These are phyloP conservation scores for Kurtzmaniella natalensis DNA, from an alignment of 1,139 yeast species.

Conservation along the genomic window DNA sequence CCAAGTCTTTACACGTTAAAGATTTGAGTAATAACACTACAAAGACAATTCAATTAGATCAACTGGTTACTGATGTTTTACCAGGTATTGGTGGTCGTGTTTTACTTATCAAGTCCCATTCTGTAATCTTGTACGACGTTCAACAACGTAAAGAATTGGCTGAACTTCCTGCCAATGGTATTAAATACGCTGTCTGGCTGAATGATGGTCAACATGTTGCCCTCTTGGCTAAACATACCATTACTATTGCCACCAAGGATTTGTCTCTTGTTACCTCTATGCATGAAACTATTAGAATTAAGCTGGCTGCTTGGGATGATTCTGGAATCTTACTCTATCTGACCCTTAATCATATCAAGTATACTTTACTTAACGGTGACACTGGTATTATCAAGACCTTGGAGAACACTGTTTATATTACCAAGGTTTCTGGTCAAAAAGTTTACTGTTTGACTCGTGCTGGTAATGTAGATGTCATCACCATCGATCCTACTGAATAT, in stretches of 20 bases:
- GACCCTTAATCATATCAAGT: conserved; percentile 93
- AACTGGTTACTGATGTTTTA: conserved; percentile 67
- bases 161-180: conserved; percentile 68
- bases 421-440: conserved; percentile 63
- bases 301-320: conserved; percentile 98
- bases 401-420: conserved; percentile 84
- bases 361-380: conserved; percentile 90
- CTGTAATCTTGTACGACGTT: conserved; percentile 82
- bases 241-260: conserved; percentile 78
- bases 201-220: conserved; percentile 86
- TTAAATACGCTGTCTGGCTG: conserved; percentile 89
- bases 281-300: conserved; percentile 96
- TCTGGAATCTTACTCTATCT: conserved; percentile 87
- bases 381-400: conserved; percentile 90
- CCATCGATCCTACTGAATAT: conserved; percentile 94
- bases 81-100: conserved; percentile 82
- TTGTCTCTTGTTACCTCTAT: conserved; percentile 76
- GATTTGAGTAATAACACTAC: conserved; percentile 81
- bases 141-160: conserved; percentile 83
- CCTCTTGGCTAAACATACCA: conserved; percentile 85
- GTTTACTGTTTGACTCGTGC: conserved; percentile 81
- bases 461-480: conserved; percentile 75
- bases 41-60: conserved; percentile 73
- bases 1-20: conserved; percentile 70
- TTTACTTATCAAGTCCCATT: conserved; percentile 63